Base-by-base conservation (phyloP, 352 stramenopile genomes). In the Phytophthora citricola region DNA sequence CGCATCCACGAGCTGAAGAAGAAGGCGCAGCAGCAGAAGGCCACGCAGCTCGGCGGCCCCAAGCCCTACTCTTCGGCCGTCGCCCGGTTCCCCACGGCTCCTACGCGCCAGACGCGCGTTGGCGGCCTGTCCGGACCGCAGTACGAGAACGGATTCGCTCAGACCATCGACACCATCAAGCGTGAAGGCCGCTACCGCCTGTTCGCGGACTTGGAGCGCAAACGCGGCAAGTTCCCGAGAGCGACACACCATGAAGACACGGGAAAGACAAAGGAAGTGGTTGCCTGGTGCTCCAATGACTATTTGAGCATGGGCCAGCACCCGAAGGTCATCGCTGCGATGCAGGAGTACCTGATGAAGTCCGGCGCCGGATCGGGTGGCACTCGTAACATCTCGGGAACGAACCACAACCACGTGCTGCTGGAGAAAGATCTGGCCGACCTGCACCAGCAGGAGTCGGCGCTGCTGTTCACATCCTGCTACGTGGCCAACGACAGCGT, bases 281-380 rank as follows among this genome's bases (percentile, higher is more conserved):
- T 95, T 10, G 87, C 85, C 17, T 97, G 90, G 90, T 97, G 91
- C 83, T 89, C 71, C 15, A 97, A 97, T 61, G 90, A 97, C 71
- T 97, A 97, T 65, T 48, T 97, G 46, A 89, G 84, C 60, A 97
- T 97, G 91, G 90, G 91, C 9, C 90, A 97, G 66, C 75, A 97
- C 71, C 90, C 90, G 3, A 92, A 90, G 61, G 91, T 97, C 14
- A 78, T 97, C 40, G 71, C 58, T 0, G 81, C 91, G 7, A 96
- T 97, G 89, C 79, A 95, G 39, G 76, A 91, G 46, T 94, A 86
- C 49, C 61, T 96, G 3, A 69, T 90, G 49, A 89, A 94, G 77
- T 90, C 81, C 0, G 91, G 91, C 17, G 88, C 83, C 17, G 91
- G 91, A 26, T 88, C 87, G 7, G 90, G 91, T 50, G 90, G 90